Percentiles rank a stretch among this genome's conserved stretches.
Conservation (phyloP, 2,329 filamentous ascomycete genomes). For the Penicillium sp. region DNA sequence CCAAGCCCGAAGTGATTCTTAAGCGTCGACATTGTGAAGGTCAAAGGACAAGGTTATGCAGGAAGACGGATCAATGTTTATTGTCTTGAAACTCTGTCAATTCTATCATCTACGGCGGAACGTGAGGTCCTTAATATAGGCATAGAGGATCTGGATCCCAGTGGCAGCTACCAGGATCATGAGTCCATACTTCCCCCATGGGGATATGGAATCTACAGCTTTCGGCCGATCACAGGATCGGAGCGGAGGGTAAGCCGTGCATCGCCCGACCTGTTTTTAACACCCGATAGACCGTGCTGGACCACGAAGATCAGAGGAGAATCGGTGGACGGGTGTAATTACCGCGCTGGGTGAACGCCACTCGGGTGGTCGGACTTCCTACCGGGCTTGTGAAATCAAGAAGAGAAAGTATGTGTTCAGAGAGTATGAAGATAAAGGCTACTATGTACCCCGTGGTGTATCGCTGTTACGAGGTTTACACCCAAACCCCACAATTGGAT, state of each 20-base stretch:
- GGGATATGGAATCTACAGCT: not conserved
- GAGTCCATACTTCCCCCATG: not conserved
- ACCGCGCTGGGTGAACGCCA: conserved; percentile 7
- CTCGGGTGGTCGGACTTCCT: conserved; percentile 1
- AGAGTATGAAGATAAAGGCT: not conserved
- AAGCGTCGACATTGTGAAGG: conserved; percentile 8
- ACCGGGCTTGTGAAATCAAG: not conserved
- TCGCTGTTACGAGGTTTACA: not conserved
- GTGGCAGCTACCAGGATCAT: not conserved
- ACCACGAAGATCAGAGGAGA: not conserved
- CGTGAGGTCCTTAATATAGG: not conserved
- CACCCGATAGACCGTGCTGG: not conserved
- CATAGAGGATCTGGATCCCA: not conserved
- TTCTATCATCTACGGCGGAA: not conserved
- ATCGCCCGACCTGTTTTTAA: not conserved
- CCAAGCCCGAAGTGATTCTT: not conserved
- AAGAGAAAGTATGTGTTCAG: not conserved
- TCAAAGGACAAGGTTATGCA: not conserved
- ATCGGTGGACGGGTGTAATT: not conserved
- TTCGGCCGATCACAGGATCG: conserved; percentile 21
- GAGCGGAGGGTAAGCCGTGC: conserved; percentile 10
- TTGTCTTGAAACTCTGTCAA: not conserved
- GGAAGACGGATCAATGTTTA: not conserved
- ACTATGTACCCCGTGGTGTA: not conserved
- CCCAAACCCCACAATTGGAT: not conserved